These are phyloP conservation scores for Fusarium nodosum DNA, from an alignment of 2,329 filamentous ascomycete species.

Conservation along the genomic window DNA sequence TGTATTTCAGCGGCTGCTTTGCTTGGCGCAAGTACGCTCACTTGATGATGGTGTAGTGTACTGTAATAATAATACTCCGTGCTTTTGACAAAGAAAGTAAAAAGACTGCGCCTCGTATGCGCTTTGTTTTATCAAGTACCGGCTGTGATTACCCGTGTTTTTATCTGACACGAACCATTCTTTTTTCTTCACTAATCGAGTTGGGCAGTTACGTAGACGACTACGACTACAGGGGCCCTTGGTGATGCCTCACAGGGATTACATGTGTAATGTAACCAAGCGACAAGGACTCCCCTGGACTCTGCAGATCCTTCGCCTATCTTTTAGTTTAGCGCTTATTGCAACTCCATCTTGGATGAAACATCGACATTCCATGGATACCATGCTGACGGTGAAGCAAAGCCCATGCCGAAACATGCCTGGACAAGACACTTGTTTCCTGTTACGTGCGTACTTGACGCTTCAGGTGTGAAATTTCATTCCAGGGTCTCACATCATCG, in stretches of 20 bases:
- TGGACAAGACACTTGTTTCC: not conserved
- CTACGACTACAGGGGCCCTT: too few relatives aligned
- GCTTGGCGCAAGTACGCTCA: slow-evolving; percentile 5
- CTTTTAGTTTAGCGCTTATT: slow-evolving; percentile 1
- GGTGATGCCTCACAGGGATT: not conserved
- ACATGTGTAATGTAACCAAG: not conserved
- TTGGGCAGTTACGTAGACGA: not conserved
- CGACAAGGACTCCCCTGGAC: not conserved
- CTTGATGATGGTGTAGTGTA: not conserved
- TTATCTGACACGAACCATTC: not conserved
- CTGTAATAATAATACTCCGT: not conserved
- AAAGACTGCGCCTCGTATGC: slow-evolving; percentile 8
- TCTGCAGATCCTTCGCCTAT: slow-evolving; percentile 12
- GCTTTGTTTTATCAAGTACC: not conserved
- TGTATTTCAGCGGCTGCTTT: slow-evolving; percentile 15
- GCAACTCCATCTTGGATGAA: not conserved
- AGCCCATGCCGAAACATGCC: not conserved
- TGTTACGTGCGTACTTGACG: not conserved
- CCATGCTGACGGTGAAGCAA: not conserved
- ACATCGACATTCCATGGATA: not conserved
- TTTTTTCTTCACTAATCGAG: not conserved
- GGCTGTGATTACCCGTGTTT: not conserved
- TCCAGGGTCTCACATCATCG: not conserved
- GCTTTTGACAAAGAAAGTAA: not conserved
- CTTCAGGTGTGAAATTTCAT: not conserved